Percentiles rank a stretch among this genome's conserved stretches.
These are phyloP conservation scores for Alternaria solani DNA, from an alignment of 2,329 filamentous ascomycete species.

Conservation along the genomic window DNA sequence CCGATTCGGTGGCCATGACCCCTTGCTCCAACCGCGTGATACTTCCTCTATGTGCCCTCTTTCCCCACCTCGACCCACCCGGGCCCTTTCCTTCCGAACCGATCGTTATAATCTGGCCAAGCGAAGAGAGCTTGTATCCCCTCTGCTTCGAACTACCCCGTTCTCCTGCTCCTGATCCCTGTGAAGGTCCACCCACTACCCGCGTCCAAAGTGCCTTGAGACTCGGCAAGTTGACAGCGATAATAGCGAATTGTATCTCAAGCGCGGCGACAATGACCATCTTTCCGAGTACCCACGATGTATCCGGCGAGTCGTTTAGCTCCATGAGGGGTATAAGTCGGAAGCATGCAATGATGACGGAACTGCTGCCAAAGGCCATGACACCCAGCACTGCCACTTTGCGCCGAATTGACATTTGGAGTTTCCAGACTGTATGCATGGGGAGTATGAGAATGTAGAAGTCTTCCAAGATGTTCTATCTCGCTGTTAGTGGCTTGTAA, in stretches of 20 bases:
- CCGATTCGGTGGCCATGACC: background rate
- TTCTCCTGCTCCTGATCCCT: background rate
- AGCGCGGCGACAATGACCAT: constrained; percentile 44
- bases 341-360: constrained; percentile 33
- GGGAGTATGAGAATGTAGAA: constrained; percentile 34
- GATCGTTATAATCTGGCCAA: background rate
- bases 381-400: constrained; percentile 31
- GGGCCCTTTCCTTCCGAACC: background rate
- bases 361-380: constrained; percentile 38
- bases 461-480: constrained; percentile 30
- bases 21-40: constrained; percentile 4
- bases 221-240: constrained; percentile 45
- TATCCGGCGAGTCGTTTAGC: constrained; percentile 35
- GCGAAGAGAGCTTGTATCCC: background rate
- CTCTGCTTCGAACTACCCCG: background rate
- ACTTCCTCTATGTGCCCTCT: background rate
- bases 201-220: constrained; percentile 43
- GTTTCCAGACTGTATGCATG: constrained; percentile 25
- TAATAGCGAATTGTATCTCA: constrained; percentile 45
- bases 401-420: constrained; percentile 31
- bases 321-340: constrained; percentile 33
- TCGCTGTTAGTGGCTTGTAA: background rate
- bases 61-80: background rate
- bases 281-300: constrained; percentile 42
- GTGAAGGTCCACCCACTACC: constrained; percentile 1